These are phyloP conservation scores for Colletotrichum aenigma DNA, from an alignment of 2,329 filamentous ascomycete genomes.

Conservation along the genomic window DNA sequence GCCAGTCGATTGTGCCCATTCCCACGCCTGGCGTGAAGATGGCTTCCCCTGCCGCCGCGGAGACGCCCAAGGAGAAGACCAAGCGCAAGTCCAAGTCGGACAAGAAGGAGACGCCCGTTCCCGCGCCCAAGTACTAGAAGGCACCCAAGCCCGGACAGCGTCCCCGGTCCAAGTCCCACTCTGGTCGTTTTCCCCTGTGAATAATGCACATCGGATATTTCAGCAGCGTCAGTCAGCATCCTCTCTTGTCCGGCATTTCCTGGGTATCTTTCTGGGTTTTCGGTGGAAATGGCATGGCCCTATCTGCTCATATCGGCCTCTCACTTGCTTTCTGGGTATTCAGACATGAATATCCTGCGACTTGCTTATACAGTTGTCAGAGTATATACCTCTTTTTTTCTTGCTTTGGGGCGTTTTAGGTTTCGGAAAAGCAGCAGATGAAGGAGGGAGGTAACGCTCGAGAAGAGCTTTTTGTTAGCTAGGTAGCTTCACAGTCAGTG, in stretches of 20 bases:
- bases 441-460: constrained; percentile 16
- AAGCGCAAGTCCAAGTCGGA: constrained; percentile 15
- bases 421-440: constrained; percentile 9
- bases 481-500: not conserved
- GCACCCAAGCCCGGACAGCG: not conserved
- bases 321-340: not conserved
- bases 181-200: not conserved
- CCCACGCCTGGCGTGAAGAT: not conserved
- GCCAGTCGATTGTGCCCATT: constrained; percentile 7
- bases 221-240: not conserved
- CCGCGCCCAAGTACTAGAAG: not conserved
- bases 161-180: not conserved
- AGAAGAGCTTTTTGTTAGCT: not conserved
- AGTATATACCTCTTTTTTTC: constrained; percentile 19
- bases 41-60: not conserved
- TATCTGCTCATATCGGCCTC: not conserved
- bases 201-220: not conserved
- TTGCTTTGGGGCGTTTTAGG: constrained; percentile 10
- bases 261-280: not conserved
- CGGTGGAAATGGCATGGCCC: not conserved
- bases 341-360: not conserved
- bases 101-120: constrained; percentile 31
- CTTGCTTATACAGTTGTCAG: constrained; percentile 2
- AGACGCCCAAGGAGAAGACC: constrained; percentile 25
- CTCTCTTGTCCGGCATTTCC: not conserved